phyloP scores from a whole-genome alignment of 2,329 filamentous ascomycete genomes.

The Xylaria polymorpha region DNA sequence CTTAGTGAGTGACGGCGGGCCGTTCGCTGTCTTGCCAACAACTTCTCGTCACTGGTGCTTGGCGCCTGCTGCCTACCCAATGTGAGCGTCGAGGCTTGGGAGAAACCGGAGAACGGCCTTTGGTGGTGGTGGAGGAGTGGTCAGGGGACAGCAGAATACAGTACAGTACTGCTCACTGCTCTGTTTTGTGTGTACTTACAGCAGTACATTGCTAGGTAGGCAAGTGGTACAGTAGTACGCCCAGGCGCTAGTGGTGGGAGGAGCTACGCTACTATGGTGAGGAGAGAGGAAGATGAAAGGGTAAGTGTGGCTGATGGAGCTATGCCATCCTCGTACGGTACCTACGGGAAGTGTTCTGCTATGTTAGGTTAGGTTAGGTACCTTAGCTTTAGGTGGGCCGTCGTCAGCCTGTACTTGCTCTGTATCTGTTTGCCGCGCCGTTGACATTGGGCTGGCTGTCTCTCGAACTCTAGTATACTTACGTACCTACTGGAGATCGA shows the following conservation, averaged over 20 bases:
- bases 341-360: neutral
- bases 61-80: slow-evolving; percentile 31
- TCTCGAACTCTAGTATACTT: neutral
- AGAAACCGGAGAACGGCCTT: slow-evolving; percentile 41
- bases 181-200: too few relatives aligned
- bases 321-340: slow-evolving; percentile 8
- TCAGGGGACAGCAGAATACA: slow-evolving; percentile 30
- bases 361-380: neutral
- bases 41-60: slow-evolving; percentile 39
- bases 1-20: too few relatives aligned
- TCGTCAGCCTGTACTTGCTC: neutral
- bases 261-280: slow-evolving; percentile 13
- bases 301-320: slow-evolving; percentile 29
- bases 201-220: neutral
- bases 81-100: slow-evolving; percentile 27
- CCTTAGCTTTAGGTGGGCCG: neutral
- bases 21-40: slow-evolving; percentile 13
- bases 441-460: neutral
- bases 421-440: neutral
- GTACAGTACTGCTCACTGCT: too few relatives aligned
- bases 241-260: slow-evolving; percentile 4
- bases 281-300: slow-evolving; percentile 27
- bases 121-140: slow-evolving; percentile 33
- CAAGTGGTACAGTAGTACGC: slow-evolving; percentile 1
- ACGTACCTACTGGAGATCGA: neutral